Evolutionary conservation across 78 protist species (phyloP).

Genomic region (Mastigamoeba balamuthi): DNA sequence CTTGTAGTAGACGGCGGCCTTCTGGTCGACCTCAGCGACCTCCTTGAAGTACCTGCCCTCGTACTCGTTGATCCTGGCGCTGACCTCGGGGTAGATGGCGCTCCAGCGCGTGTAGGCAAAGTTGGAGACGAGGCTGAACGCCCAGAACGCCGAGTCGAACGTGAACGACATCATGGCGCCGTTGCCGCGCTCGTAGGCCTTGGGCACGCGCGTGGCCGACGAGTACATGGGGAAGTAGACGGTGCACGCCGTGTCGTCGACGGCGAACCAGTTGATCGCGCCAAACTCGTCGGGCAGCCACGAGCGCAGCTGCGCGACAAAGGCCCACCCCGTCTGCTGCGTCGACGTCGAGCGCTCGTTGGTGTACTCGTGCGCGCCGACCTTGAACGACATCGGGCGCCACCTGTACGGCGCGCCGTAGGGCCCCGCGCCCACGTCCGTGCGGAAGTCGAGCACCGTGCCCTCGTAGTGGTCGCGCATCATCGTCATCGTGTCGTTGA

Average conservation of each 20-base stretch:
- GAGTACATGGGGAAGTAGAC: constrained; percentile 11
- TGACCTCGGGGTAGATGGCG: background rate
- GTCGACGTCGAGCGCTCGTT: constrained; percentile 23
- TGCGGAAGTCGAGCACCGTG: too few species aligned
- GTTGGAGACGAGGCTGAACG: constrained; percentile 2
- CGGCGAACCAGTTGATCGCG: constrained; percentile 4
- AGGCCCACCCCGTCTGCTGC: constrained; percentile 30
- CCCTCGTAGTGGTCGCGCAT: too few species aligned
- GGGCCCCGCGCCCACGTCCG: too few species aligned
- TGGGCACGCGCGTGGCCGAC: background rate
- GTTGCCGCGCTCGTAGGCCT: background rate
- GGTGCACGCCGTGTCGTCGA: constrained; percentile 7
- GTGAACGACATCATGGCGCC: background rate
- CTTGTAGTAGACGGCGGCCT: background rate
- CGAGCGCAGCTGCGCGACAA: constrained; percentile 15
- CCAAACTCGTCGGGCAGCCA: background rate
- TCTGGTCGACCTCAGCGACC: background rate
- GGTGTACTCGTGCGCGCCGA: background rate
- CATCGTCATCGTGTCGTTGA: too few species aligned
- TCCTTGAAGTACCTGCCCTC: background rate
- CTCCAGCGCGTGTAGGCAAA: background rate
- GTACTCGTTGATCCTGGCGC: background rate
- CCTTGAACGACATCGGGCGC: constrained; percentile 9
- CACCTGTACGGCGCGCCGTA: constrained; percentile 20
- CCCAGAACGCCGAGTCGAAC: constrained; percentile 1